Evolutionary conservation across 805 yeast genomes (phyloP).

Genomic region (Candida broadrunensis): DNA sequence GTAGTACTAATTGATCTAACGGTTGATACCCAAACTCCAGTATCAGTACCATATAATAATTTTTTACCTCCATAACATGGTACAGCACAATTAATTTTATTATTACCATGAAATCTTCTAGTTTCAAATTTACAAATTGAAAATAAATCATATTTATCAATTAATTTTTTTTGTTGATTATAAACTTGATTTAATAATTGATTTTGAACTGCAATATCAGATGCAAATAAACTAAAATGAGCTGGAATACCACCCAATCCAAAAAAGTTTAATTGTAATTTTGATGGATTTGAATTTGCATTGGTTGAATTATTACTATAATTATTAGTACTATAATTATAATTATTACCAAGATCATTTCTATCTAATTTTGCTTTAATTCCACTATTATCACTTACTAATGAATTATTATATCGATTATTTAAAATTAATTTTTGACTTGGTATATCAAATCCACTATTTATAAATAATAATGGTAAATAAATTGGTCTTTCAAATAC

Average conservation of each 20-base stretch:
- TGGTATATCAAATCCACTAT: slow-evolving; percentile 79
- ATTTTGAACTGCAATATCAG: slow-evolving; percentile 62
- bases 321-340: slow-evolving; percentile 11
- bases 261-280: slow-evolving; percentile 49
- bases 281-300: slow-evolving; percentile 22
- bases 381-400: slow-evolving; percentile 29
- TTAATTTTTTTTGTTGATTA: slow-evolving; percentile 71
- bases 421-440: slow-evolving; percentile 45
- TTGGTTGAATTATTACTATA: slow-evolving; percentile 2
- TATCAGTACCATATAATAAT: slow-evolving; percentile 84
- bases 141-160: slow-evolving; percentile 74
- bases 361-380: slow-evolving; percentile 23
- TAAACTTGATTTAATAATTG: slow-evolving; percentile 77
- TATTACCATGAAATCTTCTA: slow-evolving; percentile 66
- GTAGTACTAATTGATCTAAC: slow-evolving; percentile 52
- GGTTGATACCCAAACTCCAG: slow-evolving; percentile 84
- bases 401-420: slow-evolving; percentile 31
- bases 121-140: slow-evolving; percentile 73
- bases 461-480: slow-evolving; percentile 67
- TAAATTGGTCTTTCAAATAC: slow-evolving; percentile 90
- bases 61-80: slow-evolving; percentile 95
- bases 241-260: slow-evolving; percentile 56
- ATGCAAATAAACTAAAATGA: slow-evolving; percentile 51
- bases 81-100: slow-evolving; percentile 85
- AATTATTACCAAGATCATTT: not conserved